A percentile compares a stretch with the other conserved stretches of the same genome.
Evolutionary conservation across 768 basidiomycete genomes (phyloP).

Genomic region (Mycena amicta): DNA sequence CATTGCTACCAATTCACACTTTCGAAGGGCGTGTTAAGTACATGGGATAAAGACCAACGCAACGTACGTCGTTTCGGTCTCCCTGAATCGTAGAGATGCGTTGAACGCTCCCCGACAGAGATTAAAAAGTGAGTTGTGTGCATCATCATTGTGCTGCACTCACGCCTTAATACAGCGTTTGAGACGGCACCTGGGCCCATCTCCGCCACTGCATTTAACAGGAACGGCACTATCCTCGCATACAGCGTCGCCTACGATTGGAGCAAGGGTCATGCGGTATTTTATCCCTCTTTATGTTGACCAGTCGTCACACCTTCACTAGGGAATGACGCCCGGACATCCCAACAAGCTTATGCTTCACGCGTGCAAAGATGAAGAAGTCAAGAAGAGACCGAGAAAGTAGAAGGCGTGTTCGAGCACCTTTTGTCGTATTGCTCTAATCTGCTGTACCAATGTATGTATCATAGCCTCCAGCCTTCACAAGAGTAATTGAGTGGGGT

Average conservation of each 20-base stretch:
- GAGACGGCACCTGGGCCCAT: slow-evolving; percentile 78
- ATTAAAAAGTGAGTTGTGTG: not conserved
- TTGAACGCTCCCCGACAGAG: too few relatives aligned
- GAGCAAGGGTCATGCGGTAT: slow-evolving; percentile 73
- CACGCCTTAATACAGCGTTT: slow-evolving; percentile 60
- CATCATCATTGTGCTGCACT: too few relatives aligned
- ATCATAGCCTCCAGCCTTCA: too few relatives aligned
- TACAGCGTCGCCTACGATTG: slow-evolving; percentile 93
- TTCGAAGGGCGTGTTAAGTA: too few relatives aligned
- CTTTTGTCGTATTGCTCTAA: not conserved
- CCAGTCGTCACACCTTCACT: not conserved
- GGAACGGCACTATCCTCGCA: slow-evolving; percentile 85
- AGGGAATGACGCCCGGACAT: slow-evolving; percentile 49
- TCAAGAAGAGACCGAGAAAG: slow-evolving; percentile 62
- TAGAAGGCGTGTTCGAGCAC: slow-evolving; percentile 26
- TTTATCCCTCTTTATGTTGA: not conserved
- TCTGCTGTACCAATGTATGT: too few relatives aligned
- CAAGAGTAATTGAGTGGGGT: too few relatives aligned
- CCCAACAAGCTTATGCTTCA: slow-evolving; percentile 84
- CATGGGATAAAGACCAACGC: slow-evolving; percentile 97
- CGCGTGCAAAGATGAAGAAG: slow-evolving; percentile 84
- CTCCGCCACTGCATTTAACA: slow-evolving; percentile 82
- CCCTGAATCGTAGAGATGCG: too few relatives aligned
- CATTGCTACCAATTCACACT: too few relatives aligned
- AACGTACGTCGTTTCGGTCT: too few relatives aligned